phyloP scores from a whole-genome alignment of 2,329 filamentous ascomycete species.

The Cladorrhinum sp. region DNA sequence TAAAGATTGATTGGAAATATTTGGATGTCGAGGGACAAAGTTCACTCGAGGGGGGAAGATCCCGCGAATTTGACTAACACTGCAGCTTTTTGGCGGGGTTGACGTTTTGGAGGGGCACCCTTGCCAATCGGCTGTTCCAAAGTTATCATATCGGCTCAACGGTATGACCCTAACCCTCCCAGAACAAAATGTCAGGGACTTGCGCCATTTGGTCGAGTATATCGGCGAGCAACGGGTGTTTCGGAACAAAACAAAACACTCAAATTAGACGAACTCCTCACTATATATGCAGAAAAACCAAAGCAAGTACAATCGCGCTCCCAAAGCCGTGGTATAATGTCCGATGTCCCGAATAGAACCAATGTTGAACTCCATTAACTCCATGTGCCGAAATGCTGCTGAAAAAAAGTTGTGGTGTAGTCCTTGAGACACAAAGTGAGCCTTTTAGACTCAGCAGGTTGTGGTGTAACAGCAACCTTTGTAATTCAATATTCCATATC shows the following conservation, averaged over 20 bases:
- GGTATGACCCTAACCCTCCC: not conserved
- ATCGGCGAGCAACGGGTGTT: not conserved
- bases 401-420: not conserved
- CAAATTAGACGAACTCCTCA: not conserved
- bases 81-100: constrained; percentile 24
- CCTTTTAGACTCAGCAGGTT: not conserved
- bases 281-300: not conserved
- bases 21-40: not conserved
- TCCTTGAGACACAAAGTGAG: not conserved
- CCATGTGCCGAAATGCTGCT: not conserved
- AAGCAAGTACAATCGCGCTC: not conserved
- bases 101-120: constrained; percentile 17
- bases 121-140: not conserved
- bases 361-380: not conserved
- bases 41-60: not conserved
- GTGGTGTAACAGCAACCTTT: not conserved
- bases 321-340: not conserved
- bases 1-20: not conserved
- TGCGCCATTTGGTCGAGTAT: too few relatives aligned
- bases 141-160: constrained; percentile 14
- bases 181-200: too few relatives aligned
- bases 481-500: constrained; percentile 37
- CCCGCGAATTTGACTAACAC: not conserved
- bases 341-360: not conserved
- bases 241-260: not conserved